Conservation (phyloP, 2,329 filamentous ascomycete genomes). For the Penicillium brevicompactum region DNA sequence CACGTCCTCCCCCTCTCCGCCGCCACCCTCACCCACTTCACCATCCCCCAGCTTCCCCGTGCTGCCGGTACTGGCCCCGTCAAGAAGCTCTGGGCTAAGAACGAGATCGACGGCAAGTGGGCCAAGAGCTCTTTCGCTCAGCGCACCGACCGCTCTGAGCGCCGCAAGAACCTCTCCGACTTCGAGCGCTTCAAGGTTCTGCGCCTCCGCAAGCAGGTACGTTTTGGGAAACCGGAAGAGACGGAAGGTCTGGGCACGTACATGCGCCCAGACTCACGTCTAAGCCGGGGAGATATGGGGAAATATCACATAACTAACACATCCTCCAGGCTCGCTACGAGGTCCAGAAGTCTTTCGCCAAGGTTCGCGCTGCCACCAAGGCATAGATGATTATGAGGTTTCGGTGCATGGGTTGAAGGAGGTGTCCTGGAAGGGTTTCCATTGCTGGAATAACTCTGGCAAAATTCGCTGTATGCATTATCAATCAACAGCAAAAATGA, state of each 20-base stretch:
- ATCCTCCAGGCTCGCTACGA: constrained; percentile 75
- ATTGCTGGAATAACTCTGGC: constrained; percentile 41
- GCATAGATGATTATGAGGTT: constrained; percentile 43
- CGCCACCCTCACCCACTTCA: constrained; percentile 85
- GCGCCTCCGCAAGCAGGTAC: constrained; percentile 97
- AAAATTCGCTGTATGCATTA: constrained; percentile 45
- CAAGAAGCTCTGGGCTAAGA: constrained; percentile 87
- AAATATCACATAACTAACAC: constrained; percentile 10
- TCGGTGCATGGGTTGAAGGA: constrained; percentile 47
- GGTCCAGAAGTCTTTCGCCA: constrained; percentile 93
- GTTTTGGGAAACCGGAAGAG: constrained; percentile 33
- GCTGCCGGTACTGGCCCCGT: constrained; percentile 79
- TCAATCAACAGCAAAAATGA: constrained; percentile 46
- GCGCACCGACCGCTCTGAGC: constrained; percentile 82
- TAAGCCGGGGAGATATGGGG: not conserved
- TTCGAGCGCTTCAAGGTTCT: constrained; percentile 99
- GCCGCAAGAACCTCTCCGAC: constrained; percentile 90
- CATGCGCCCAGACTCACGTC: constrained; percentile 2
- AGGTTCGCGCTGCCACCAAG: constrained; percentile 83
- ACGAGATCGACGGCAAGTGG: constrained; percentile 92
- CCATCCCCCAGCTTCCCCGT: constrained; percentile 83
- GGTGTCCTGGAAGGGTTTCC: constrained; percentile 43
- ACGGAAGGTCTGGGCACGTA: not conserved
- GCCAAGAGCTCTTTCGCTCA: constrained; percentile 89
- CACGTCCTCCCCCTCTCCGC: constrained; percentile 81